These are phyloP conservation scores for Brachypodium distachyon DNA, from an alignment of 202 grass and related monocot species.

Conservation along the genomic window DNA sequence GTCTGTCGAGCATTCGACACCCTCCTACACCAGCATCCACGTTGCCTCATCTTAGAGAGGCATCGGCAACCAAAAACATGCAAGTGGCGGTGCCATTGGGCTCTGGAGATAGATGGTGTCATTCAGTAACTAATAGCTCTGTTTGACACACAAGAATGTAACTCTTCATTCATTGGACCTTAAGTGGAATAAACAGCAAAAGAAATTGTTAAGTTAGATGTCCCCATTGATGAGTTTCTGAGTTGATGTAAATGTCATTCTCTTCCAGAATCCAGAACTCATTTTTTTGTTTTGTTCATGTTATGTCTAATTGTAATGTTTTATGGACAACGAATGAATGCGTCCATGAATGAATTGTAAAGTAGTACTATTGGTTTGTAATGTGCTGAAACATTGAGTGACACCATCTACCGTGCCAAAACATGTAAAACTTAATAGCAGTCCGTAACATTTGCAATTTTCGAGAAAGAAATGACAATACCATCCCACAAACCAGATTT, in stretches of 20 bases:
- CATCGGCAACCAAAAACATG: neutral
- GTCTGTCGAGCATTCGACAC: neutral
- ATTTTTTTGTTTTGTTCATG: neutral
- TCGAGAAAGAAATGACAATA: neutral
- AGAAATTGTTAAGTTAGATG: neutral
- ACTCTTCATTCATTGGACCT: neutral
- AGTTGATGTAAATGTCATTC: slow-evolving; percentile 12
- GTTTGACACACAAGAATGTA: neutral
- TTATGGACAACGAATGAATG: too few species aligned
- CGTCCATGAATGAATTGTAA: neutral
- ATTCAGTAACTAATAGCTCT: neutral
- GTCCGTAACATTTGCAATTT: neutral
- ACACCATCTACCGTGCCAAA: neutral
- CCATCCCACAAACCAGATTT: neutral
- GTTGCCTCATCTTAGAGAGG: slow-evolving; percentile 11
- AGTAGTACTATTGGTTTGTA: neutral
- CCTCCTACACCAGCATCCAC: neutral
- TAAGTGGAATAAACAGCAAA: neutral
- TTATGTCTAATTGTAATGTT: neutral
- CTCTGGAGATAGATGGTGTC: neutral
- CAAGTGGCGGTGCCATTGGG: neutral
- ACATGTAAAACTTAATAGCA: neutral
- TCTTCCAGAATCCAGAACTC: neutral
- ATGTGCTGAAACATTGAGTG: neutral
- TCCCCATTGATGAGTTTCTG: neutral